phyloP scores from a whole-genome alignment of 2,329 filamentous ascomycete species.

The Aspergillus fischeri region DNA sequence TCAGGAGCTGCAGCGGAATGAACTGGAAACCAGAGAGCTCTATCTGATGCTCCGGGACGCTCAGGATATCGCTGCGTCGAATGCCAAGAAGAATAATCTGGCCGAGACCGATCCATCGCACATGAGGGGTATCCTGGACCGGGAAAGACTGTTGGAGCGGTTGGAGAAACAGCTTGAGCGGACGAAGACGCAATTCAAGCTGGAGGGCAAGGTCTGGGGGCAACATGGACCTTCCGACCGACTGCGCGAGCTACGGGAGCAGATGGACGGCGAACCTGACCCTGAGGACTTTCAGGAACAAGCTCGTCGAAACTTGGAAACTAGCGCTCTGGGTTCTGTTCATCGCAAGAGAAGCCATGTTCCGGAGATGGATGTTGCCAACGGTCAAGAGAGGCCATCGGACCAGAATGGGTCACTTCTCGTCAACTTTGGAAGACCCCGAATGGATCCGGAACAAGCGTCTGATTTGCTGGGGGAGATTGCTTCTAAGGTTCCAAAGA shows the following conservation, averaged over 20 bases:
- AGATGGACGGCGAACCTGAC: constrained; percentile 73
- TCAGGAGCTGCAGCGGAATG: constrained; percentile 89
- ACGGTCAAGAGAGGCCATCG: constrained; percentile 40
- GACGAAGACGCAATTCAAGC: constrained; percentile 95
- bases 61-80: constrained; percentile 89
- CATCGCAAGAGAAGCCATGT: constrained; percentile 52
- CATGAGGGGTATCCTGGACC: constrained; percentile 89
- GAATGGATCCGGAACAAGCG: constrained; percentile 58
- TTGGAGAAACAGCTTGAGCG: constrained; percentile 93
- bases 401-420: constrained; percentile 62
- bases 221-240: constrained; percentile 87
- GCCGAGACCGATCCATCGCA: constrained; percentile 65
- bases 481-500: constrained; percentile 69
- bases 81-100: constrained; percentile 61
- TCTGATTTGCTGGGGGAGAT: constrained; percentile 68
- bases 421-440: constrained; percentile 68
- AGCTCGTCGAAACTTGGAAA: constrained; percentile 61
- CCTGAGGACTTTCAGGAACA: constrained; percentile 49
- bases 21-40: constrained; percentile 90
- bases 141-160: constrained; percentile 86
- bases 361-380: constrained; percentile 33
- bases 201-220: constrained; percentile 89
- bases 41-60: constrained; percentile 98
- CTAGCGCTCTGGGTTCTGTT: constrained; percentile 70
- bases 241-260: constrained; percentile 83